Conservation (phyloP, 805 yeast genomes). For the Millerozyma acaciae region DNA sequence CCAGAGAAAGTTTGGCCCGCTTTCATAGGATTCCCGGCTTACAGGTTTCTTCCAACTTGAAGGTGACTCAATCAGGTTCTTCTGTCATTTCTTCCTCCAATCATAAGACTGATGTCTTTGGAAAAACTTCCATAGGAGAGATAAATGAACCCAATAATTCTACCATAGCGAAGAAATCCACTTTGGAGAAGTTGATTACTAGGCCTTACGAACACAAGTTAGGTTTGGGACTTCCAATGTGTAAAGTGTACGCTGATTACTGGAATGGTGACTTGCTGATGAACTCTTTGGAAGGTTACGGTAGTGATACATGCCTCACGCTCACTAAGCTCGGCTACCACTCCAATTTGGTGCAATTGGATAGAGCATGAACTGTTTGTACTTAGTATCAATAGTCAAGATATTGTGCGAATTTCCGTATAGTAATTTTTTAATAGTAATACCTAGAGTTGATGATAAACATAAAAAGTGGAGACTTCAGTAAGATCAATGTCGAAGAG, state of each 20-base stretch:
- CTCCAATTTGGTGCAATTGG: conserved; percentile 61
- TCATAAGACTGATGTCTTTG: conserved; percentile 16
- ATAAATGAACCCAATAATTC: conserved; percentile 23
- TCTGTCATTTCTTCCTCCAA: conserved; percentile 24
- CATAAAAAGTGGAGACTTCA: neutral
- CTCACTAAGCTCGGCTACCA: conserved; percentile 74
- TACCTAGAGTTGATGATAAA: neutral
- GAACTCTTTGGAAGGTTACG: conserved; percentile 85
- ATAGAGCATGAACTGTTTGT: conserved; percentile 49
- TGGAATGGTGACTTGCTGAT: conserved; percentile 91
- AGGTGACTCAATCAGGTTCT: conserved; percentile 39
- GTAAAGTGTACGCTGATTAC: conserved; percentile 89
- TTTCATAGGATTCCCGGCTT: conserved; percentile 71
- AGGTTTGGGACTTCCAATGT: conserved; percentile 90
- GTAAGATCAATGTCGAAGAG: conserved; percentile 11
- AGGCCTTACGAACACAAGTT: conserved; percentile 73
- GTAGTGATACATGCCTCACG: conserved; percentile 81
- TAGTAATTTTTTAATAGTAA: neutral
- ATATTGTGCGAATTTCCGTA: conserved; percentile 1
- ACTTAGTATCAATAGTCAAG: conserved; percentile 1
- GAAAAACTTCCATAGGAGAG: conserved; percentile 42
- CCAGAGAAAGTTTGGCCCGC: conserved; percentile 55
- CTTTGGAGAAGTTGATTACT: conserved; percentile 60
- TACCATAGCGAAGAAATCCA: conserved; percentile 38
- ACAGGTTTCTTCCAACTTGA: conserved; percentile 37